These are phyloP conservation scores for Miscanthus lutarioriparius DNA, from an alignment of 176 grass and related monocot genomes.

Conservation along the genomic window DNA sequence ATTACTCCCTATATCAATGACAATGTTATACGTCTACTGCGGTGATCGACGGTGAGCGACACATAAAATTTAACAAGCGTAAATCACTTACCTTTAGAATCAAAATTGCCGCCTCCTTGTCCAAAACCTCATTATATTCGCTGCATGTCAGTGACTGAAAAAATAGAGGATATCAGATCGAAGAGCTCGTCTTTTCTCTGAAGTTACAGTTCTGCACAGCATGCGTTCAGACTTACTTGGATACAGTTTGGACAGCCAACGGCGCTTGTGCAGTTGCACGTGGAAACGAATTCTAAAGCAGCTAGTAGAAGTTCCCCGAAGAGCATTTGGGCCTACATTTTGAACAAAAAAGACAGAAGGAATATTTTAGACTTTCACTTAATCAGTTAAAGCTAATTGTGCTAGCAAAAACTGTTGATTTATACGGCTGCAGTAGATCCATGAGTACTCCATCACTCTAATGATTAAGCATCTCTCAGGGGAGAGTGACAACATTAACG, in stretches of 20 bases:
- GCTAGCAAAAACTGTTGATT: neutral
- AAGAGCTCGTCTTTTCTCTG: neutral
- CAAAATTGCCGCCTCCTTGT: constrained; percentile 73
- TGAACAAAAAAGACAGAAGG: neutral
- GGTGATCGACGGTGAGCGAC: neutral
- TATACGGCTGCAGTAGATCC: neutral
- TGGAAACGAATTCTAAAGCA: constrained; percentile 66
- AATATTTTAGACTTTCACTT: constrained; percentile 10
- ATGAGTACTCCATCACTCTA: neutral
- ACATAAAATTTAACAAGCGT: neutral
- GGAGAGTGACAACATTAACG: too few species aligned
- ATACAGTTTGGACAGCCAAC: constrained; percentile 84
- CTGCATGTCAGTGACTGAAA: constrained; percentile 67
- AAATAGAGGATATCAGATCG: neutral
- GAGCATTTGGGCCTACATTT: constrained; percentile 55
- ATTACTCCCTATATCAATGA: constrained; percentile 54
- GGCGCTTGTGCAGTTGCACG: constrained; percentile 53
- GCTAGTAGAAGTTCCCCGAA: constrained; percentile 72
- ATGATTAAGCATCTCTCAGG: neutral
- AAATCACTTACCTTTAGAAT: constrained; percentile 58
- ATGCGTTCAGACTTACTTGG: constrained; percentile 40
- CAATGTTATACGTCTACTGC: neutral
- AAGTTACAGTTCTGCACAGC: neutral
- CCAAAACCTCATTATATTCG: constrained; percentile 85
- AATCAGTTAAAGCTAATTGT: neutral